phyloP scores from a whole-genome alignment of 345 rosid species.

The Eutrema yunnanense region DNA sequence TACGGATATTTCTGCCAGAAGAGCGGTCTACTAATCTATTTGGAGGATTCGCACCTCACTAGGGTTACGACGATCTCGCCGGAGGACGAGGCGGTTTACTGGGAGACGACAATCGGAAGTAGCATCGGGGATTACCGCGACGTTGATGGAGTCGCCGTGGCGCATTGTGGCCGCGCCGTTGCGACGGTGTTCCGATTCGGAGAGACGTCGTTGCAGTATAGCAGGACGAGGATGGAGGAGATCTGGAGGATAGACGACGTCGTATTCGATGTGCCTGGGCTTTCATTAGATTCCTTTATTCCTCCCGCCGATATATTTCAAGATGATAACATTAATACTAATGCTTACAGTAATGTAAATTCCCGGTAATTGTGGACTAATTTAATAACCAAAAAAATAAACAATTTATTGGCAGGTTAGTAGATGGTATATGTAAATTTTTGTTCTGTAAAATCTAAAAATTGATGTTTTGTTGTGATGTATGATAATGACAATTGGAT shows the following conservation, averaged over 20 bases:
- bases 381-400: background rate
- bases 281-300: conserved; percentile 76
- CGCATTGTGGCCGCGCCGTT: conserved; percentile 80
- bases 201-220: conserved; percentile 61
- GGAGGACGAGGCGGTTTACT: conserved; percentile 55
- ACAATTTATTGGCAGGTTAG: conserved; percentile 20
- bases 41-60: conserved; percentile 89
- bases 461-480: background rate
- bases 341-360: background rate
- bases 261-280: conserved; percentile 84
- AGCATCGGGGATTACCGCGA: conserved; percentile 81
- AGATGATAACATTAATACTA: conserved; percentile 2
- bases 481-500: background rate
- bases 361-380: background rate
- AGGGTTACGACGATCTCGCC: conserved; percentile 61
- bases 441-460: background rate
- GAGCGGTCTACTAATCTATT: conserved; percentile 72
- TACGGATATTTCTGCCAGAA: conserved; percentile 96
- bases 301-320: conserved; percentile 88
- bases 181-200: conserved; percentile 87
- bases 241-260: conserved; percentile 89
- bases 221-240: conserved; percentile 89
- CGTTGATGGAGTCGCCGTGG: conserved; percentile 72
- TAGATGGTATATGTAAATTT: conserved; percentile 22
- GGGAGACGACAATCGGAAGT: conserved; percentile 95